Percentiles rank a stretch among this genome's conserved stretches.
These are phyloP conservation scores for Daldinia grandis DNA, from an alignment of 495 filamentous ascomycete species.

Conservation along the genomic window DNA sequence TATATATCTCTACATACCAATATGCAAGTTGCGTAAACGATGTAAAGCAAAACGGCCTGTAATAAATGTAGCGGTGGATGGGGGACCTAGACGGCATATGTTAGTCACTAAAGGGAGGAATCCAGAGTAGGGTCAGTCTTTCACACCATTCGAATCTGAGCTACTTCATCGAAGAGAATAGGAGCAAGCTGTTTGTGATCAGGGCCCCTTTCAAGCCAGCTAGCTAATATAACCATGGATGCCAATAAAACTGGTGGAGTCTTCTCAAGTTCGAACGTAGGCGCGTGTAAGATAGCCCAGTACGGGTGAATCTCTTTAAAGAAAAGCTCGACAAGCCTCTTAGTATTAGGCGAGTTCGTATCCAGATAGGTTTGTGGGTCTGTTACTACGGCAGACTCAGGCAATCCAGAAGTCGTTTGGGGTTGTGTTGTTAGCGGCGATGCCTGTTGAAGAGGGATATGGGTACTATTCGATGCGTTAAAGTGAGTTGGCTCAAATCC, in stretches of 20 bases:
- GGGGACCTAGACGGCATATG: slow-evolving; percentile 15
- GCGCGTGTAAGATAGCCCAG: slow-evolving; percentile 47
- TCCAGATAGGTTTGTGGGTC: slow-evolving; percentile 21
- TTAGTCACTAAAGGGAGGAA: slow-evolving; percentile 10
- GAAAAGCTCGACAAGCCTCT: slow-evolving; percentile 41
- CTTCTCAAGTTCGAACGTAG: slow-evolving; percentile 40
- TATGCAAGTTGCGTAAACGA: slow-evolving; percentile 40
- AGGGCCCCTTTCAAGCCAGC: slow-evolving; percentile 40
- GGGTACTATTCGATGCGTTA: neutral
- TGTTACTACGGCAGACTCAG: neutral
- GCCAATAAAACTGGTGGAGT: slow-evolving; percentile 35
- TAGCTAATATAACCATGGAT: slow-evolving; percentile 45
- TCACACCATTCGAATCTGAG: slow-evolving; percentile 28
- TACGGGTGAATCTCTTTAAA: slow-evolving; percentile 45
- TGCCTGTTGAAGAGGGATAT: neutral
- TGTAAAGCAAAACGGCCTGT: slow-evolving; percentile 42
- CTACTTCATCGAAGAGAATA: slow-evolving; percentile 40
- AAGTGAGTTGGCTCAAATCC: slow-evolving; percentile 1
- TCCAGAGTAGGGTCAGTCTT: neutral
- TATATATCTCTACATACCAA: slow-evolving; percentile 28
- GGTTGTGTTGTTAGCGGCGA: slow-evolving; percentile 3
- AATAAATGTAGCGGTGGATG: slow-evolving; percentile 40
- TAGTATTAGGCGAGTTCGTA: slow-evolving; percentile 17
- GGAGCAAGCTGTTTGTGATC: slow-evolving; percentile 42
- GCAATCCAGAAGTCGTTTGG: neutral